phyloP scores from a whole-genome alignment of 1,139 yeast species.

The Yamadazyma jaroonii region DNA sequence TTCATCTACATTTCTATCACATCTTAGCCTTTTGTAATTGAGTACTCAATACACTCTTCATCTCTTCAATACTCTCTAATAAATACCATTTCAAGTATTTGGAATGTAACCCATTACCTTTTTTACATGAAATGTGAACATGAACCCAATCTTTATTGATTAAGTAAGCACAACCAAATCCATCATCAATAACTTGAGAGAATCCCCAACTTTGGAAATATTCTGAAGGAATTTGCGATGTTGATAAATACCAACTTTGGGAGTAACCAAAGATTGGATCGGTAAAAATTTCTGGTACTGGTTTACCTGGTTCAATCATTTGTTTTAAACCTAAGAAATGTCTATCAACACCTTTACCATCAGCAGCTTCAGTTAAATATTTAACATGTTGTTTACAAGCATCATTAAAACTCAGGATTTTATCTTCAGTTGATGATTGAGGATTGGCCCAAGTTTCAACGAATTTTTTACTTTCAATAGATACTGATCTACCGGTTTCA shows the following conservation, averaged over 20 bases:
- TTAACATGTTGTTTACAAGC: slow-evolving; percentile 76
- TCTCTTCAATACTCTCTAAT: slow-evolving; percentile 77
- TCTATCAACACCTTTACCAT: slow-evolving; percentile 90
- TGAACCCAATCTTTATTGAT: slow-evolving; percentile 83
- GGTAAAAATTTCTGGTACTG: slow-evolving; percentile 65
- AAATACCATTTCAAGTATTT: slow-evolving; percentile 69
- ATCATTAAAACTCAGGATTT: slow-evolving; percentile 64
- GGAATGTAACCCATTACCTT: slow-evolving; percentile 63
- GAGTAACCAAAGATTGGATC: slow-evolving; percentile 80
- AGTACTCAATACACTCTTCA: slow-evolving; percentile 61
- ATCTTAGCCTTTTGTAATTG: slow-evolving; percentile 39
- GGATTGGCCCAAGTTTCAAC: slow-evolving; percentile 74
- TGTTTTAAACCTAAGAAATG: slow-evolving; percentile 88
- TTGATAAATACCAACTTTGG: slow-evolving; percentile 79
- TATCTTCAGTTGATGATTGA: slow-evolving; percentile 52
- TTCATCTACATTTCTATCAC: neutral
- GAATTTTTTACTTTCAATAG: slow-evolving; percentile 69
- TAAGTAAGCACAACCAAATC: slow-evolving; percentile 93
- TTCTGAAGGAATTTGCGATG: slow-evolving; percentile 89
- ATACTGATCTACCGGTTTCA: slow-evolving; percentile 90
- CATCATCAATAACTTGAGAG: slow-evolving; percentile 93
- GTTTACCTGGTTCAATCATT: slow-evolving; percentile 59
- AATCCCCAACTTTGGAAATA: slow-evolving; percentile 93
- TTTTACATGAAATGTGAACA: slow-evolving; percentile 80
- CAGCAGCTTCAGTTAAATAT: slow-evolving; percentile 75